These are phyloP conservation scores for Aristolochia contorta DNA, from an alignment of 164 flowering plant species.

Conservation along the genomic window DNA sequence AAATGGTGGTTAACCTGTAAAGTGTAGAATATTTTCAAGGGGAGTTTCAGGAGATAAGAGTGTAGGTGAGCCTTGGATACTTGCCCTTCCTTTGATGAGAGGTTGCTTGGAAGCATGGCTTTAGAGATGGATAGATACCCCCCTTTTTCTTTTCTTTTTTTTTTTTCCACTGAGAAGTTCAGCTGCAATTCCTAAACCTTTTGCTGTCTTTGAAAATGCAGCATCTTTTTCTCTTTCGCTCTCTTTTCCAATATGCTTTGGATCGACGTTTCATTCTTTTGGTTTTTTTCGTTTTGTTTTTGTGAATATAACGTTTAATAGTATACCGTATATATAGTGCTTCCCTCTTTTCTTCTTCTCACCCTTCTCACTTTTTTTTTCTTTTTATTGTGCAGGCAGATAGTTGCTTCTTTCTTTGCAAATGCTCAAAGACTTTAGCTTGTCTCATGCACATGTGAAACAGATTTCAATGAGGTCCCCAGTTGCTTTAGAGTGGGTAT, in stretches of 20 bases:
- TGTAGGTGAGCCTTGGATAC: constrained; percentile 12
- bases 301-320: too few species aligned
- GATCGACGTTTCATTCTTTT: background rate
- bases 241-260: background rate
- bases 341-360: background rate
- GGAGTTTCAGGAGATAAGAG: background rate
- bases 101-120: constrained; percentile 2
- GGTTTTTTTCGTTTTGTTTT: too few species aligned
- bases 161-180: background rate
- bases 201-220: constrained; percentile 2
- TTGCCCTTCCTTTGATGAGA: constrained; percentile 8
- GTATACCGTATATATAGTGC: too few species aligned
- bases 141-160: constrained; percentile 12
- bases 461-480: constrained; percentile 2
- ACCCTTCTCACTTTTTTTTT: background rate
- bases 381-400: background rate
- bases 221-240: constrained; percentile 2
- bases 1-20: background rate
- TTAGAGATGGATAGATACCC: background rate
- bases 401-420: background rate
- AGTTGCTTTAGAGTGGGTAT: constrained; percentile 3
- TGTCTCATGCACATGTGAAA: constrained; percentile 7
- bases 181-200: constrained; percentile 18
- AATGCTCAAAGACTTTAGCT: background rate
- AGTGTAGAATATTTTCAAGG: background rate